These are phyloP conservation scores for Globisporangium cystogenes DNA, from an alignment of 352 stramenopile genomes.

Conservation along the genomic window DNA sequence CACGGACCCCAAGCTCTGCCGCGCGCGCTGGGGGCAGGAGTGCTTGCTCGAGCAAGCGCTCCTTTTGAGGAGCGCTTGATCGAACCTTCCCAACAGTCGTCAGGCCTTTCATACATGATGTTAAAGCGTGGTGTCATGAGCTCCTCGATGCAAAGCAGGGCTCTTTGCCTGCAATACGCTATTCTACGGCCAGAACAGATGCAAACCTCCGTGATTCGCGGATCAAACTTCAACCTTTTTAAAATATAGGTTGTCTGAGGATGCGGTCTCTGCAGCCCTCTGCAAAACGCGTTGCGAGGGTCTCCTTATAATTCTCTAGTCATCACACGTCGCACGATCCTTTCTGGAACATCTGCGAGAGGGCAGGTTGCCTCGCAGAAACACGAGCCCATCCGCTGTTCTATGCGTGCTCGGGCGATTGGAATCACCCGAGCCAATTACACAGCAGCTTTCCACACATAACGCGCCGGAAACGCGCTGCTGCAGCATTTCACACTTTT, in stretches of 20 bases:
- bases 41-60: no score
- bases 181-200: not conserved
- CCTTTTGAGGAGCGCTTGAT: no score
- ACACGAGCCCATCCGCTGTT: not conserved
- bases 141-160: no score
- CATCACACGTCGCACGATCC: not conserved
- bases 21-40: no score
- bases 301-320: no score
- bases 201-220: not conserved
- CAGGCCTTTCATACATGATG: no score
- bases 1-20: constrained; percentile 16
- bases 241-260: not conserved
- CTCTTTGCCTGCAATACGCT: no score
- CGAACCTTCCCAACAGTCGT: no score
- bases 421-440: not conserved
- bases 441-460: not conserved
- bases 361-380: no score
- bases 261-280: no score
- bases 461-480: not conserved
- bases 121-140: no score
- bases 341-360: not conserved
- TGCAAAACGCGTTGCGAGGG: no score
- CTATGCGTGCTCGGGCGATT: not conserved
- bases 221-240: not conserved
- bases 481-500: not conserved